Evolutionary conservation across 2,329 filamentous ascomycete genomes (phyloP).

Genomic region (Hypoxylon sp.): DNA sequence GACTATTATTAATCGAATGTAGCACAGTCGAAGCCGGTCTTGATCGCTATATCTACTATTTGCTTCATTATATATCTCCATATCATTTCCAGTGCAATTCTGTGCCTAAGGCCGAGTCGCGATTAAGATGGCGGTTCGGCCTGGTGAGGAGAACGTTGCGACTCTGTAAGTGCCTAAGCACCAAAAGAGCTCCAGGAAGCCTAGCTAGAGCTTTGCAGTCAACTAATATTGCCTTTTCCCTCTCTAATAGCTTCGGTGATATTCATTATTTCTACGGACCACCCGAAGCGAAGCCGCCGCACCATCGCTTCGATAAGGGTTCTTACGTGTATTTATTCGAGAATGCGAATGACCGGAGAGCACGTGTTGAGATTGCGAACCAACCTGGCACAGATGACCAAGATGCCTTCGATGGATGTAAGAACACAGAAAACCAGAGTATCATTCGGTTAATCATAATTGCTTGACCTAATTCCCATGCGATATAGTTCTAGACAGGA

Average conservation of each 20-base stretch:
- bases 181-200: conserved; percentile 8
- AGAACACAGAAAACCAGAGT: conserved; percentile 55
- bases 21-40: conserved; percentile 15
- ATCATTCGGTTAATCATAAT: background rate
- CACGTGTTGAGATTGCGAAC: conserved; percentile 83
- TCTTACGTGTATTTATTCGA: conserved; percentile 88
- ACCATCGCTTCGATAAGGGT: conserved; percentile 84
- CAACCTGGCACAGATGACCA: conserved; percentile 81
- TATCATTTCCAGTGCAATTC: background rate
- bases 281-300: conserved; percentile 76
- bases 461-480: conserved; percentile 28
- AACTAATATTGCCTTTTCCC: conserved; percentile 46
- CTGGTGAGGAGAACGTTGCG: conserved; percentile 64
- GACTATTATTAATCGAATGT: background rate
- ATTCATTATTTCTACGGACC: conserved; percentile 84
- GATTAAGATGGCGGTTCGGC: conserved; percentile 60
- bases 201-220: conserved; percentile 22
- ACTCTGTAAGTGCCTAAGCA: conserved; percentile 60
- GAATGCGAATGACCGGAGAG: conserved; percentile 75
- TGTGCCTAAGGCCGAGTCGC: conserved; percentile 16
- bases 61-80: background rate
- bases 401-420: conserved; percentile 84
- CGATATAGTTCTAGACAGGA: conserved; percentile 73
- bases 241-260: conserved; percentile 75
- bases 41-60: conserved; percentile 13